Base-by-base conservation (phyloP, 1,284 basidiomycete genomes). In the Golubevia pallescens region DNA sequence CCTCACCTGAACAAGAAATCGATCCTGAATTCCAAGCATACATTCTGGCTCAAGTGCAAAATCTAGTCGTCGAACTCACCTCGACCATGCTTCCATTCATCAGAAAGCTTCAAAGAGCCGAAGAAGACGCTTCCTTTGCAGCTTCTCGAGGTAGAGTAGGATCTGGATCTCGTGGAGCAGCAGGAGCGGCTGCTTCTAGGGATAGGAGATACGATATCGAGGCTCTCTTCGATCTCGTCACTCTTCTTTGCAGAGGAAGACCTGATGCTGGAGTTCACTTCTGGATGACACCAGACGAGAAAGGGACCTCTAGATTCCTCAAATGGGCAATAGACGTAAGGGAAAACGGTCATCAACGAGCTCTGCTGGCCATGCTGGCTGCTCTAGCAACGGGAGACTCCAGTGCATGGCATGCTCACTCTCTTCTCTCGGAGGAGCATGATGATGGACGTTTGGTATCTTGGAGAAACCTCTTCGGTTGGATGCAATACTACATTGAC, bases 1-100 rank as follows among this genome's bases (percentile, higher is more conserved):
- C 24, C 42, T 55, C 60, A 21, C 67, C 64, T 68, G 90, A 70
- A 82, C 89, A 55, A 80, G 86, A 76, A 56, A 69, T 80, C 53
- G 74, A 78, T 56, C 59, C 64, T 57, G 79, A 76, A 57, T 84
- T 82, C 64, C 78, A 80, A 62, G 76, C 75, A 19, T 79, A 82
- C 62, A 72, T 84, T 3, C 69, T 85, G 20, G 73, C 77, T 59
- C 81, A 81, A 66, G 69, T 81, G 34, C 71, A 82, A 65, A 69
- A 69, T 23, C 69, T 81, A 13, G 61, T 79, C 38, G 64, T 77
- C 5, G 60, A 71, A 57, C 58, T 71, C 65, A 75, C 75, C 32
- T 66, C 71, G 19, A 66, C 75, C 34, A 75, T 80, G 64, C 73
- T 85, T 24, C 74, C 80, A 38, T 66, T 80, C 57, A 68, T 85